Percentiles rank a stretch among this genome's conserved stretches.
Conservation (phyloP, 192 early-diverging fungal genomes). For the Coemansia sp. region DNA sequence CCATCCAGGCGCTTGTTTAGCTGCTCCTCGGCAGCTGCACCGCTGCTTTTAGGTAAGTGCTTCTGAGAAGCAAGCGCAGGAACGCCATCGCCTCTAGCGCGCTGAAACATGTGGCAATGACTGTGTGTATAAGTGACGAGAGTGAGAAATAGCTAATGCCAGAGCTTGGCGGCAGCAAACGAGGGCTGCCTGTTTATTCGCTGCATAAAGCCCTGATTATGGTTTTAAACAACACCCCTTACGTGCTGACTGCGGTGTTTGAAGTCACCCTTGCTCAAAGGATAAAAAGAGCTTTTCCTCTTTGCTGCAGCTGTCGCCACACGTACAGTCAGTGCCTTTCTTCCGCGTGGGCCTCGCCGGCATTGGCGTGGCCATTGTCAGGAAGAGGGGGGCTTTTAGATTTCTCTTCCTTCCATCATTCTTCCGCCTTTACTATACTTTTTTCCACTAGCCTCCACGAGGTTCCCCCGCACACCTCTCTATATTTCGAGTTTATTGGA, state of each 20-base stretch:
- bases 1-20: slow-evolving; percentile 49
- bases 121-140: not conserved
- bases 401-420: not conserved
- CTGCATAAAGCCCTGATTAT: too few relatives aligned
- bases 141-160: not conserved
- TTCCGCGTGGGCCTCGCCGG: not conserved
- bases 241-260: not conserved
- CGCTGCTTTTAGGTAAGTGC: slow-evolving; percentile 42
- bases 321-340: not conserved
- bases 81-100: slow-evolving; percentile 37
- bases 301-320: too few relatives aligned
- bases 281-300: too few relatives aligned
- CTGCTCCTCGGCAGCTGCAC: slow-evolving; percentile 35
- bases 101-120: slow-evolving; percentile 32
- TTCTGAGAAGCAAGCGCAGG: slow-evolving; percentile 28
- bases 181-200: not conserved
- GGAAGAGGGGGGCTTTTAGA: not conserved
- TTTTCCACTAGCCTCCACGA: not conserved
- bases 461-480: not conserved
- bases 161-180: not conserved
- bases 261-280: not conserved
- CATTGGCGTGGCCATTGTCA: slow-evolving; percentile 1
- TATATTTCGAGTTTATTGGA: not conserved
- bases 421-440: not conserved
- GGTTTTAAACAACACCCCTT: not conserved